Percentiles rank a stretch among this genome's conserved stretches.
These are phyloP conservation scores for Ophiostoma sp. DNA, from an alignment of 2,329 filamentous ascomycete genomes.

Conservation along the genomic window DNA sequence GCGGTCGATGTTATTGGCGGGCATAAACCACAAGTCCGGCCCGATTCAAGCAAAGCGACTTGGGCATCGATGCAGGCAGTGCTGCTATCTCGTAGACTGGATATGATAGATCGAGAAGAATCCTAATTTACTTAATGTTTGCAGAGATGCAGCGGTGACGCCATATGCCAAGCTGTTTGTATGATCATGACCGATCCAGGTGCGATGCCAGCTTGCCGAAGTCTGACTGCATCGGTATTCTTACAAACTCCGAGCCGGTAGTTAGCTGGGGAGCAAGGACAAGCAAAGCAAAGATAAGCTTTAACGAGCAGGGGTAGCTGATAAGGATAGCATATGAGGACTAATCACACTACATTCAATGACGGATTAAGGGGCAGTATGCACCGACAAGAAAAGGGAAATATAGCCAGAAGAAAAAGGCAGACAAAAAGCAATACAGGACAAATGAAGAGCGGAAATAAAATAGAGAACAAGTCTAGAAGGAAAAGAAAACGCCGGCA, in stretches of 20 bases:
- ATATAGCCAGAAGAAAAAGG: too few relatives aligned
- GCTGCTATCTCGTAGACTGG: background rate
- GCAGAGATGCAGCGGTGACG: background rate
- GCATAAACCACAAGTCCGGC: background rate
- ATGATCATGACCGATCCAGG: background rate
- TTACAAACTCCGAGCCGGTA: conserved; percentile 1
- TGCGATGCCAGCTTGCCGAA: background rate
- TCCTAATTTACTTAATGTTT: background rate
- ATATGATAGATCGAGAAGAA: background rate
- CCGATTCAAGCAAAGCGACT: background rate
- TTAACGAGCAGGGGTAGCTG: background rate
- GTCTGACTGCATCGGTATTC: background rate
- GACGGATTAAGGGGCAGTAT: background rate
- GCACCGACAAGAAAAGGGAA: too few relatives aligned
- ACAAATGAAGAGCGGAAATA: background rate
- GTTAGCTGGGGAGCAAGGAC: background rate
- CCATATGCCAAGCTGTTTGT: background rate
- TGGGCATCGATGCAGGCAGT: background rate
- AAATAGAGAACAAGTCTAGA: background rate
- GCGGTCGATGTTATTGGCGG: background rate
- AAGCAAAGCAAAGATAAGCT: background rate
- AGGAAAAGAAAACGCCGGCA: background rate
- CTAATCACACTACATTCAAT: background rate
- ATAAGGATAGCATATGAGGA: background rate
- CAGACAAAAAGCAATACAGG: too few relatives aligned